Evolutionary conservation across 2,329 filamentous ascomycete genomes (phyloP).

Genomic region (Ceratocystis colombiana): DNA sequence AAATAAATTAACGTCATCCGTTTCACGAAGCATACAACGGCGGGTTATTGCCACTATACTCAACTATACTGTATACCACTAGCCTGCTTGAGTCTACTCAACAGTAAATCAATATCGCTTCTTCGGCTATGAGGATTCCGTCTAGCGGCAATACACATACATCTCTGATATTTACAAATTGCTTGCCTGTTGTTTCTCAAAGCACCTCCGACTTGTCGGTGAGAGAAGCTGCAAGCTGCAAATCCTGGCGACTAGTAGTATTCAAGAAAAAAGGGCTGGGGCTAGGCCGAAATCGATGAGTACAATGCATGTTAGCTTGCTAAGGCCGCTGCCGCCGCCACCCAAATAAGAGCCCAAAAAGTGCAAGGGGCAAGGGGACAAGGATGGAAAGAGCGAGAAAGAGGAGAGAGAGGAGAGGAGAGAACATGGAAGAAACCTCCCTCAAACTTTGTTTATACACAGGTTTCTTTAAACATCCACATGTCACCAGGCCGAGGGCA

Average conservation of each 20-base stretch:
- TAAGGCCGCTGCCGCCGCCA: conserved; percentile 13
- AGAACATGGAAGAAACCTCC: not conserved
- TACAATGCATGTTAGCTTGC: conserved; percentile 1
- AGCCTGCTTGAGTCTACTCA: not conserved
- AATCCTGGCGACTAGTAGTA: no score
- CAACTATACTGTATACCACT: not conserved
- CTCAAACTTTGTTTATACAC: conserved; percentile 8
- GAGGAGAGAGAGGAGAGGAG: not conserved
- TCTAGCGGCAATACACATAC: no score
- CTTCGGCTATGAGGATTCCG: not conserved
- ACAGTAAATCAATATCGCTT: not conserved
- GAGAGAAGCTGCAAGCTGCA: not conserved
- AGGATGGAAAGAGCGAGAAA: not conserved
- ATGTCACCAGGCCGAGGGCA: not conserved
- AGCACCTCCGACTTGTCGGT: not conserved
- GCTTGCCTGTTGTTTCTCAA: not conserved
- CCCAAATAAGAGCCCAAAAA: conserved; percentile 8
- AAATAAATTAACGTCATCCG: not conserved
- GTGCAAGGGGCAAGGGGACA: conserved; percentile 10
- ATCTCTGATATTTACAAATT: not conserved
- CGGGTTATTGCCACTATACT: not conserved
- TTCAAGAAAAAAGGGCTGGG: conserved; percentile 10
- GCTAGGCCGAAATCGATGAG: conserved; percentile 14
- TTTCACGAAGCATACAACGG: not conserved
- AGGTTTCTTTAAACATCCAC: not conserved